Evolutionary conservation across 768 basidiomycete genomes (phyloP).

Genomic region (Suillus subaureus): DNA sequence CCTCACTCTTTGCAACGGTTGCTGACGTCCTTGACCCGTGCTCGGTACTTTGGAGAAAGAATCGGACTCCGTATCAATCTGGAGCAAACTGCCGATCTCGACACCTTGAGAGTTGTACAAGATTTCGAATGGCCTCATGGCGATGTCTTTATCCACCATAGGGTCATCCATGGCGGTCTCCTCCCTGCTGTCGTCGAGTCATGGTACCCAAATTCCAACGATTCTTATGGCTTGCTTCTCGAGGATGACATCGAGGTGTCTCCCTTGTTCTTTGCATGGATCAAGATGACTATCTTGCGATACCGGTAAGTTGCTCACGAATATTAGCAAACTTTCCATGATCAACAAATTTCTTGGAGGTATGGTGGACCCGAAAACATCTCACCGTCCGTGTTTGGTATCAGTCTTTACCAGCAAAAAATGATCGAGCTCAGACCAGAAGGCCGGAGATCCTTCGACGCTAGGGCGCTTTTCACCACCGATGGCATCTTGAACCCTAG

Average conservation of each 20-base stretch:
- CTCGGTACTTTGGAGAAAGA: constrained; percentile 69
- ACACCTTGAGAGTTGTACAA: constrained; percentile 56
- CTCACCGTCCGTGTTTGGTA: constrained; percentile 64
- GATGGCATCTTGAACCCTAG: constrained; percentile 42
- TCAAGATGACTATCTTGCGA: constrained; percentile 75
- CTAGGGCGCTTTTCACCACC: constrained; percentile 56
- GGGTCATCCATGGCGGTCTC: constrained; percentile 78
- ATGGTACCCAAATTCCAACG: constrained; percentile 77
- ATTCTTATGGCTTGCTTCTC: constrained; percentile 77
- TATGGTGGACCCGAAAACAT: constrained; percentile 49
- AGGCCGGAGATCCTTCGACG: constrained; percentile 70
- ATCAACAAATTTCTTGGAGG: constrained; percentile 37
- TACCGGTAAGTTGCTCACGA: constrained; percentile 58
- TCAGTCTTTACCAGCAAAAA: constrained; percentile 88
- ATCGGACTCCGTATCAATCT: constrained; percentile 69
- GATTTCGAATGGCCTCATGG: constrained; percentile 65
- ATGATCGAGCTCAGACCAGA: constrained; percentile 69
- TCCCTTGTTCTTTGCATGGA: constrained; percentile 83
- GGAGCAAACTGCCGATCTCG: constrained; percentile 70
- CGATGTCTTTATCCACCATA: constrained; percentile 60
- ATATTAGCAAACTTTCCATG: not conserved
- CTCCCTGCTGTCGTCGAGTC: constrained; percentile 85
- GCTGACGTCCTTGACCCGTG: constrained; percentile 56
- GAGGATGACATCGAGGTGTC: constrained; percentile 90
- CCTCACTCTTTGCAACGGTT: constrained; percentile 71